These are phyloP conservation scores for Puccinia polysora DNA, from an alignment of 1,284 basidiomycete species.

Conservation along the genomic window DNA sequence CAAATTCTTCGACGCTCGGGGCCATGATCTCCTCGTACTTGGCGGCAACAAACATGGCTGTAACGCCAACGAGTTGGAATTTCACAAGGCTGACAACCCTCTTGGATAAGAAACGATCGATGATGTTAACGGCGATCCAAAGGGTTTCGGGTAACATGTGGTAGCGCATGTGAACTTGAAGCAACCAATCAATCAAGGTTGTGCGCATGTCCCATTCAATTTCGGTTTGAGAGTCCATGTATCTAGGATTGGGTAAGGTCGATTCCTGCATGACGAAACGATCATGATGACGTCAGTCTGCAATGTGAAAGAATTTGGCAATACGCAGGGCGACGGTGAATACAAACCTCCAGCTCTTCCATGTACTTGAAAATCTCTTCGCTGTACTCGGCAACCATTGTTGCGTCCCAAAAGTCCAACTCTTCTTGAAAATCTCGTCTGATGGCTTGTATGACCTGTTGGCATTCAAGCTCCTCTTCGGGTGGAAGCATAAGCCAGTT, in stretches of 20 bases:
- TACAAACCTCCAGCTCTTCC: conserved; percentile 73
- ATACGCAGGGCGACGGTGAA: conserved; percentile 47
- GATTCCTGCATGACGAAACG: conserved; percentile 60
- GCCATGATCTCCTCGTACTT: conserved; percentile 60
- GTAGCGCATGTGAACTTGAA: conserved; percentile 64
- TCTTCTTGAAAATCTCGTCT: conserved; percentile 56
- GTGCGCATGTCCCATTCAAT: conserved; percentile 70
- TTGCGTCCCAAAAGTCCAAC: conserved; percentile 79
- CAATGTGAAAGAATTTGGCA: neutral
- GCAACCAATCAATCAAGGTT: conserved; percentile 57
- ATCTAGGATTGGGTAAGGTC: conserved; percentile 86
- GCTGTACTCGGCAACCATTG: conserved; percentile 97
- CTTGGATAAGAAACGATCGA: conserved; percentile 63
- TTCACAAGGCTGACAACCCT: conserved; percentile 63
- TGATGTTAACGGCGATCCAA: conserved; percentile 65
- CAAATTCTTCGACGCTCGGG: conserved; percentile 80
- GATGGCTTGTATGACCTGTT: conserved; percentile 52
- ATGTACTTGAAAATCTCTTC: conserved; percentile 98
- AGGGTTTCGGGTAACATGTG: conserved; percentile 66
- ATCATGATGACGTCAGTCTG: neutral
- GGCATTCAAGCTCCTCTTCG: conserved; percentile 51
- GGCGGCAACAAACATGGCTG: conserved; percentile 64
- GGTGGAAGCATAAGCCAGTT: conserved; percentile 65
- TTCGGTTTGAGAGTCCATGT: conserved; percentile 91
- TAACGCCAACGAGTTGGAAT: conserved; percentile 64